Evolutionary conservation across 2,329 filamentous ascomycete genomes (phyloP), one percentile per base, ranked within the genome.

Genomic region (Pseudogymnoascus sp.): DNA sequence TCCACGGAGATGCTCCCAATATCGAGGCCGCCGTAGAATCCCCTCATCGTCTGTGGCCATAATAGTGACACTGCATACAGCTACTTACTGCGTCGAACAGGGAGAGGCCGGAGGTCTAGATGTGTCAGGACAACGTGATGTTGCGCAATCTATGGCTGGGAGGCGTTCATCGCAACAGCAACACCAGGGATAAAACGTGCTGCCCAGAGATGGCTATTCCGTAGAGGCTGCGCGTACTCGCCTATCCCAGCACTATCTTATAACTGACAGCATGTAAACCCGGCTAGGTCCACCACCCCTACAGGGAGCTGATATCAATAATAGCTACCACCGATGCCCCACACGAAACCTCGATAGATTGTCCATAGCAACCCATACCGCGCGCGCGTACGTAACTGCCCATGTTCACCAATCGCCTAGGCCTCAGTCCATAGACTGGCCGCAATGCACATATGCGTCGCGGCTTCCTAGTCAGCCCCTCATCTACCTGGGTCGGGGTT

Each of bases 271-370:
- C 29, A 55, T 33, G n/a, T 12, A n/a, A 33, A 33, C 48, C 48
- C 27, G 4, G 27, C 48, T 33, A 12, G 48, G 48, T 29, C 27
- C 48, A 55, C 48, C 48, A 55, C 48, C 29, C 48, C 5, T 3
- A 55, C 48, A 55, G 48, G 48, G 48, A 33, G 29, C 48, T 13
- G 48, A 55, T 55, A 55, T 55, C 48, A 55, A 55, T 55, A 55
- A 33, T 35, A 55, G 48, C 48, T 33, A 55, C 48, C 27, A 55
- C 29, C 48, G 29, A 33, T 55, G 48, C 27, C 31, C 27, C 48
- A 55, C 48, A 55, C 48, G 48, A 55, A 55, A 55, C 48, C 29
- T 35, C 29, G 15, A 55, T 55, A 55, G 48, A 55, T 55, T 55
- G 48, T 21, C 48, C 27, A 55, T 17, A 15, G 44, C 29, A 55